Evolutionary conservation across 1,139 yeast species (phyloP).

Genomic region (Magnusiomyces magnusii): DNA sequence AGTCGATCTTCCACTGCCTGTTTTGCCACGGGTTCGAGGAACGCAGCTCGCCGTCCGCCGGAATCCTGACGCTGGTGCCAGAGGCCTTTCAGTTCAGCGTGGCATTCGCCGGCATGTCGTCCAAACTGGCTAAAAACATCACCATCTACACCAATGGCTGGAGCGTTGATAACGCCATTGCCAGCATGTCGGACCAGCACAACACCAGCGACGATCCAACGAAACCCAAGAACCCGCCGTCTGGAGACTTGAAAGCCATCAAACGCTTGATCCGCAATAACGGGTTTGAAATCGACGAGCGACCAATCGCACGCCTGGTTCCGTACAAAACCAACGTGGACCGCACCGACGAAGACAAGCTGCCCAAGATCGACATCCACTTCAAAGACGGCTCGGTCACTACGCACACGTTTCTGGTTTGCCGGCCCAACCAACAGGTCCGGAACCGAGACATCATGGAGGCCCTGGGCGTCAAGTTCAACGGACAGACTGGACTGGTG

Average conservation of each 20-base stretch:
- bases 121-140: slow-evolving; percentile 6
- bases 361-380: slow-evolving; percentile 4
- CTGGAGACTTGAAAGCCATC: not conserved
- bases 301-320: not conserved
- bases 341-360: slow-evolving; percentile 1
- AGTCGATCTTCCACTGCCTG: slow-evolving; percentile 10
- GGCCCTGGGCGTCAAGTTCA: slow-evolving; percentile 3
- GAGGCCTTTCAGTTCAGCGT: slow-evolving; percentile 3
- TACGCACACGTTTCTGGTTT: slow-evolving; percentile 5
- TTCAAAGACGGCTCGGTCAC: not conserved
- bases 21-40: slow-evolving; percentile 12
- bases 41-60: slow-evolving; percentile 4
- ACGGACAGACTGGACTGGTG: slow-evolving; percentile 1
- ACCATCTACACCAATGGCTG: slow-evolving; percentile 8
- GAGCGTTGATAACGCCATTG: not conserved
- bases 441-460: slow-evolving; percentile 7
- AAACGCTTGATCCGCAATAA: not conserved
- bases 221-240: not conserved
- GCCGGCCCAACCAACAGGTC: slow-evolving; percentile 6
- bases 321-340: slow-evolving; percentile 6
- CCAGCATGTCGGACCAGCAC: not conserved
- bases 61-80: slow-evolving; percentile 2
- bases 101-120: slow-evolving; percentile 7
- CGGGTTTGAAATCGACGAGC: slow-evolving; percentile 2
- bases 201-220: not conserved